Conservation (phyloP, 306 rosid species). For the Canavalia gladiata region DNA sequence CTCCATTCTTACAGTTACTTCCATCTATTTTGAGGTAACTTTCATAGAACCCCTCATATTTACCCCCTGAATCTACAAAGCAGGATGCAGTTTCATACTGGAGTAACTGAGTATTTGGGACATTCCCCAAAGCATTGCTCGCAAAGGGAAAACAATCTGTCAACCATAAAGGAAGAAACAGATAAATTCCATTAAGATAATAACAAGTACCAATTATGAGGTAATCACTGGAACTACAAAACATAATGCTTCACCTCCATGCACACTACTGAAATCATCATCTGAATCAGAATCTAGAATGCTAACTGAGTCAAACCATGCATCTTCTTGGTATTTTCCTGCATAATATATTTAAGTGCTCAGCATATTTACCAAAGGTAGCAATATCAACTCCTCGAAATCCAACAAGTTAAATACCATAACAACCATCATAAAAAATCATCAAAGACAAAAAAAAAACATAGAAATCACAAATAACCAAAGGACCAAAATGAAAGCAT, state of each 20-base stretch:
- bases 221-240: slow-evolving; percentile 20
- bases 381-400: slow-evolving; percentile 28
- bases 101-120: slow-evolving; percentile 62
- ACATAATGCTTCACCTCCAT: slow-evolving; percentile 71
- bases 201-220: slow-evolving; percentile 8
- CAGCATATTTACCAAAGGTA: slow-evolving; percentile 39
- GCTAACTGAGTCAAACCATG: slow-evolving; percentile 90
- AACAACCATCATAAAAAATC: slow-evolving; percentile 26
- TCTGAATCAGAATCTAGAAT: slow-evolving; percentile 86
- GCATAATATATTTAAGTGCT: slow-evolving; percentile 12
- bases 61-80: slow-evolving; percentile 65
- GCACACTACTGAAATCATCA: slow-evolving; percentile 88
- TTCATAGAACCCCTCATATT: slow-evolving; percentile 77
- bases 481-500: slow-evolving; percentile 12
- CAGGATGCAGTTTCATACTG: slow-evolving; percentile 83
- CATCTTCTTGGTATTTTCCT: slow-evolving; percentile 82
- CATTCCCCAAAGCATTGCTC: slow-evolving; percentile 62
- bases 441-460: not conserved
- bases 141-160: slow-evolving; percentile 74
- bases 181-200: slow-evolving; percentile 11
- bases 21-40: slow-evolving; percentile 80
- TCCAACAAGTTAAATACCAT: slow-evolving; percentile 16
- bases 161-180: slow-evolving; percentile 33
- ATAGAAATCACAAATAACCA: slow-evolving; percentile 20
- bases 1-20: slow-evolving; percentile 49